Evolutionary conservation across 2,329 filamentous ascomycete genomes (phyloP), one percentile per base, ranked within the genome.

Genomic region (Diaporthe batatas): DNA sequence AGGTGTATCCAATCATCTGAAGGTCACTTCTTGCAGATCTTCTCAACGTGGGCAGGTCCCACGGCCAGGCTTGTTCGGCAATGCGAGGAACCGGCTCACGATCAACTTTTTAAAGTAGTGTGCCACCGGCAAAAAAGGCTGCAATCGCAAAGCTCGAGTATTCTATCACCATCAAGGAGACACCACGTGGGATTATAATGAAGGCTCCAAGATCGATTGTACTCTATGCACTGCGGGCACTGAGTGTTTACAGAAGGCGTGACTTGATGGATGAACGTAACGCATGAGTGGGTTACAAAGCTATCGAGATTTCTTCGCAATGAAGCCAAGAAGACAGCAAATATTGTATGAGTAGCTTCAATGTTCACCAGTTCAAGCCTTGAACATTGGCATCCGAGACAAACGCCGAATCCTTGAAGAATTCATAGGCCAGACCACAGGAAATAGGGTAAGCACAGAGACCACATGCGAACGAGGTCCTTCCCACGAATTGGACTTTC

Each of bases 401-500:
- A 67, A 10, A n/a, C 29, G 47, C n/a, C 47, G 62, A 53, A 39
- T 11, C n/a, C 59, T 71, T 44, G 32, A 29, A 25, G 21, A 23
- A 21, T 25, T 29, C 16, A 51, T 57, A 29, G 51, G 32, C 1
- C 11, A 21, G 21, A 18, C 1, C 11, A 21, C 25, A 58, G 47
- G 47, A 53, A 29, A 7, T 18, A 32, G 21, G 12, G 11, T 18
- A 32, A 25, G 12, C 23, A 21, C 25, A 21, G 51, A 3, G 12
- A 51, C 21, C 29, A 51, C 44, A 36, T 51, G 79, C 7, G 75
- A 75, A 70, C 39, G 77, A 82, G 73, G 53, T 70, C 16, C 80
- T 79, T 1, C 80, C 84, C 78, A 82, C 78, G 44, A 78, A 78
- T 6, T 84, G 82, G 76, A 78, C 77, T 2, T 80, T 80, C 47